phyloP scores from a whole-genome alignment of 2,329 filamentous ascomycete species.

The Colletotrichum filicis region DNA sequence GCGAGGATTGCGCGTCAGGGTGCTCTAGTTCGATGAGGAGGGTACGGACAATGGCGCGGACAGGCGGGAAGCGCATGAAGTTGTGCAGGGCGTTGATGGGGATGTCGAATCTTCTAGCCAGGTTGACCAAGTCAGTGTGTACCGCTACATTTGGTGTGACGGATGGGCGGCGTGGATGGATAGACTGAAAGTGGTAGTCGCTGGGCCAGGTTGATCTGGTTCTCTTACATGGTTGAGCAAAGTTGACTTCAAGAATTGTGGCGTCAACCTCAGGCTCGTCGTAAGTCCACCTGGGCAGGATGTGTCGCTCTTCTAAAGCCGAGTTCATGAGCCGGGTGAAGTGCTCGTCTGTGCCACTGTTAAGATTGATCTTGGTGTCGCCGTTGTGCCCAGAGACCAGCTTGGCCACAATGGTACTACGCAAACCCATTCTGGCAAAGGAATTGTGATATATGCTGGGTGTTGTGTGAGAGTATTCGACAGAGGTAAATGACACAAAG shows the following conservation, averaged over 20 bases:
- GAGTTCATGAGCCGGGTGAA: constrained; percentile 24
- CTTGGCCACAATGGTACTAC: neutral
- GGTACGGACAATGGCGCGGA: constrained; percentile 14
- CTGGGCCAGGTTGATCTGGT: constrained; percentile 5
- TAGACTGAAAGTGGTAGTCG: constrained; percentile 11
- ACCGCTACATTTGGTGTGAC: neutral
- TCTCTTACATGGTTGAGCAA: neutral
- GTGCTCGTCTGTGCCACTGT: neutral
- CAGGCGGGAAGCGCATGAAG: constrained; percentile 27
- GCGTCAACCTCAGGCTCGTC: neutral
- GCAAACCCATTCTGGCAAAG: neutral
- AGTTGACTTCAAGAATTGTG: constrained; percentile 7
- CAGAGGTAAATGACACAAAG: neutral
- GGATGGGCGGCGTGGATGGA: neutral
- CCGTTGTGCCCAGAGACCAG: neutral
- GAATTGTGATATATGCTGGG: neutral
- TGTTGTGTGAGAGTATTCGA: neutral
- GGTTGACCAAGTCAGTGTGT: constrained; percentile 15
- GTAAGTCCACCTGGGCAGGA: constrained; percentile 12
- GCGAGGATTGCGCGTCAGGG: constrained; percentile 13
- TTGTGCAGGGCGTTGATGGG: constrained; percentile 21
- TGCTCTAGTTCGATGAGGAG: constrained; percentile 32
- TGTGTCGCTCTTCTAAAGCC: constrained; percentile 19
- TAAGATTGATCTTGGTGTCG: neutral
- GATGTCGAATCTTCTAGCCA: constrained; percentile 2